phyloP scores from a whole-genome alignment of 345 rosid genomes.

The Euphorbia tirucalli region DNA sequence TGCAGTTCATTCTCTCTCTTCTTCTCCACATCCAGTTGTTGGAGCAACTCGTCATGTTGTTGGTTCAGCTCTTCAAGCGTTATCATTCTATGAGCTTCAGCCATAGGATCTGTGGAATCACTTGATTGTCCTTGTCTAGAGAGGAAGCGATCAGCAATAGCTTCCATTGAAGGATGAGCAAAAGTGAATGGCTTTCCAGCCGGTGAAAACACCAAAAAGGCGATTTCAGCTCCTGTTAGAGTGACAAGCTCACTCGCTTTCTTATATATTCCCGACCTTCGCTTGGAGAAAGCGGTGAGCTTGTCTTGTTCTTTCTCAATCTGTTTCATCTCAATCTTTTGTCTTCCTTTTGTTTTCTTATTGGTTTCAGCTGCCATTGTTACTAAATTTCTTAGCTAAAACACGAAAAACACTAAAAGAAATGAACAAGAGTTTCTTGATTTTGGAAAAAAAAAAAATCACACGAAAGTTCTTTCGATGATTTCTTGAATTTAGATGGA shows the following conservation, averaged over 20 bases:
- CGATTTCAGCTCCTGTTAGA: constrained; percentile 26
- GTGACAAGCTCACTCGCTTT: constrained; percentile 34
- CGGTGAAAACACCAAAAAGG: constrained; percentile 35
- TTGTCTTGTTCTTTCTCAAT: constrained; percentile 18
- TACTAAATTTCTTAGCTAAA: background rate
- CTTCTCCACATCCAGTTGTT: background rate
- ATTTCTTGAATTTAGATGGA: background rate
- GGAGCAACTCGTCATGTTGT: background rate
- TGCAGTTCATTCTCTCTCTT: background rate
- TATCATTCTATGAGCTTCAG: background rate
- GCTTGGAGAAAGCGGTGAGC: constrained; percentile 39
- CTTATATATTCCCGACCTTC: constrained; percentile 37
- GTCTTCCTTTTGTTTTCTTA: too few species aligned
- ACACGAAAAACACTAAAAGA: background rate
- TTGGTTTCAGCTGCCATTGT: background rate
- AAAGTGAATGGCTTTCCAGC: constrained; percentile 36
- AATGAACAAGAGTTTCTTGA: too few species aligned
- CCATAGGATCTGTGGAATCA: background rate
- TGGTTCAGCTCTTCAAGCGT: background rate
- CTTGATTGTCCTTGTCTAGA: background rate
- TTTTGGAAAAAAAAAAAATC: too few species aligned
- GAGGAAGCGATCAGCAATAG: constrained; percentile 1
- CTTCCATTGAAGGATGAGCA: constrained; percentile 38
- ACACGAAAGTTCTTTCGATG: background rate
- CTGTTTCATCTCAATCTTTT: constrained; percentile 18